A percentile compares a stretch with the other conserved stretches of the same genome.
Evolutionary conservation across 495 filamentous ascomycete species (phyloP).

Genomic region (Daldinia loculata): DNA sequence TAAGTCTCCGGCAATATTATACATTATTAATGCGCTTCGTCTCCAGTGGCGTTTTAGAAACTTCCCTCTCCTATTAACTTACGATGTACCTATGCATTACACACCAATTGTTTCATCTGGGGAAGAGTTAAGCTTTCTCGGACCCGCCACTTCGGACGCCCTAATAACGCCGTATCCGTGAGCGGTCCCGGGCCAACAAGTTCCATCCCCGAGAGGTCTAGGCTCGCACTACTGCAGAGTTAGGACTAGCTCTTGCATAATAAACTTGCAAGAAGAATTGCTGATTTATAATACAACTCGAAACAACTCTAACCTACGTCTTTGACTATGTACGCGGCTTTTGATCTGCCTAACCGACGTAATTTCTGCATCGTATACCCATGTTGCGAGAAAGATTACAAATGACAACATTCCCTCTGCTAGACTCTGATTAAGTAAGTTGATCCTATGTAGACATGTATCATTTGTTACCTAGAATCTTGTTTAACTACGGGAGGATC

Average conservation of each 20-base stretch:
- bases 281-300: conserved; percentile 28
- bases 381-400: conserved; percentile 29
- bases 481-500: not conserved
- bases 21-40: too few species aligned
- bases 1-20: too few species aligned
- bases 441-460: not conserved
- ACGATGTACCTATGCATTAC: too few species aligned
- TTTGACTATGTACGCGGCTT: too few species aligned
- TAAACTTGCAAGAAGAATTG: not conserved
- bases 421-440: conserved; percentile 12
- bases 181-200: not conserved
- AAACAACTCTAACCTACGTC: not conserved
- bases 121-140: not conserved
- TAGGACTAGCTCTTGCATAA: conserved; percentile 8
- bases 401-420: conserved; percentile 25
- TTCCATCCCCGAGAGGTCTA: not conserved
- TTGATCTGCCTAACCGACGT: too few species aligned
- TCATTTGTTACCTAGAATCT: not conserved
- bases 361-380: conserved; percentile 8
- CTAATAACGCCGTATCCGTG: not conserved
- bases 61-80: not conserved
- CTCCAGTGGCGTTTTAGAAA: too few species aligned
- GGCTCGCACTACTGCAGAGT: conserved; percentile 25
- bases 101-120: too few species aligned
- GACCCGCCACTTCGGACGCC: not conserved